Percentiles rank a stretch among this genome's conserved stretches.
Evolutionary conservation across 345 rosid genomes (phyloP).

Genomic region (Balakata baccata): DNA sequence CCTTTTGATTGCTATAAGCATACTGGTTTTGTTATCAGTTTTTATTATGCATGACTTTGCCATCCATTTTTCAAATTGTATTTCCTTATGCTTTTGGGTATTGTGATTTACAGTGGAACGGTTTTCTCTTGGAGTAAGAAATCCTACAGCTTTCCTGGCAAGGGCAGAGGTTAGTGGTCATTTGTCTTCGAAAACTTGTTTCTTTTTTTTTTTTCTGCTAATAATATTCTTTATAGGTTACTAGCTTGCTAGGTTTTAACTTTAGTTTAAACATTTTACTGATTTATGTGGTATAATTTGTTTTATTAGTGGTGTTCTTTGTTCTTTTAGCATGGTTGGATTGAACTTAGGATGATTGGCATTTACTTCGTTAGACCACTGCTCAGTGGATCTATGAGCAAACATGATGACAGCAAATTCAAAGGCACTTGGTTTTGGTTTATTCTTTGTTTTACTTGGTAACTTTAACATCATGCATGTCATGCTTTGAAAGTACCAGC

Average conservation of each 20-base stretch:
- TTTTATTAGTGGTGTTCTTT: not conserved
- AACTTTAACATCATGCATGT: not conserved
- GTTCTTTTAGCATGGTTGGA: not conserved
- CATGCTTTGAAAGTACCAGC: not conserved
- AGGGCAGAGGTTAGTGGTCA: conserved; percentile 63
- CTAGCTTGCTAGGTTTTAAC: not conserved
- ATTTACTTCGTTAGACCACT: not conserved
- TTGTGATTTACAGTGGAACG: conserved; percentile 67
- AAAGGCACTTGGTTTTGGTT: not conserved
- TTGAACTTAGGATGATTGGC: not conserved
- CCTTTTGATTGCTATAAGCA: not conserved
- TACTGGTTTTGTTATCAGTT: not conserved
- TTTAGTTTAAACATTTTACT: not conserved
- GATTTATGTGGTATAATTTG: not conserved
- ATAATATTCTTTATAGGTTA: not conserved
- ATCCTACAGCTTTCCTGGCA: conserved; percentile 81
- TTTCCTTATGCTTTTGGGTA: conserved; percentile 14
- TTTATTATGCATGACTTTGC: not conserved
- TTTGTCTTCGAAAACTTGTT: not conserved
- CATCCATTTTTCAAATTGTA: not conserved
- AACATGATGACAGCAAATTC: not conserved
- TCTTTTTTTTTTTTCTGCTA: no score
- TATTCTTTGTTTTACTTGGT: not conserved
- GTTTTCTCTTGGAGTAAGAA: conserved; percentile 77
- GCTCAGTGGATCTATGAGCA: not conserved